Conservation (phyloP, 1,139 yeast species). For the Protomyces arabidopsidicola region DNA sequence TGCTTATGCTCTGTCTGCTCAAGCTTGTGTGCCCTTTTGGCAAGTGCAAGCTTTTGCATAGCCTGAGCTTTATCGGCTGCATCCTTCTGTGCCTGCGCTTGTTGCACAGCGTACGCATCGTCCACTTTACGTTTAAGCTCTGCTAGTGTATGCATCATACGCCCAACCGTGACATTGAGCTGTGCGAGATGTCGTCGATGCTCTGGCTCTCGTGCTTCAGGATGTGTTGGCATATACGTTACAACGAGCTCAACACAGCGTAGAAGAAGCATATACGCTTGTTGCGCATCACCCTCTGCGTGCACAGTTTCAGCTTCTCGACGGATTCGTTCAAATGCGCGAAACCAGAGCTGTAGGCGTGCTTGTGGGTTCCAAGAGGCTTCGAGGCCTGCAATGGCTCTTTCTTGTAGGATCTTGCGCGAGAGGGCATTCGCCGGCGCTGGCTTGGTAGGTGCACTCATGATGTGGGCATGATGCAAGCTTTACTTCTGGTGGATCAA, state of each 20-base stretch:
- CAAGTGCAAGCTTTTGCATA: not conserved
- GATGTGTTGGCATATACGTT: slow-evolving; percentile 20
- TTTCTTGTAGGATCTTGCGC: slow-evolving; percentile 10
- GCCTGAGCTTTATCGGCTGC: not conserved
- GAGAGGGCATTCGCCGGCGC: not conserved
- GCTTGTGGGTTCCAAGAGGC: slow-evolving; percentile 8
- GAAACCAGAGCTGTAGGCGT: slow-evolving; percentile 1
- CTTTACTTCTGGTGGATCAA: not conserved
- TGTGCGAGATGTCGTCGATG: not conserved
- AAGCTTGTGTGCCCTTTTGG: not conserved
- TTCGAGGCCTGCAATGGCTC: slow-evolving; percentile 15
- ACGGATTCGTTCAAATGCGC: slow-evolving; percentile 19
- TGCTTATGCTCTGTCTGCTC: not conserved
- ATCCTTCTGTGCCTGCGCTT: not conserved
- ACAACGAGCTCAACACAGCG: slow-evolving; percentile 16
- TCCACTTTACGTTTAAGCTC: slow-evolving; percentile 4
- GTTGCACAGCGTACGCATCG: not conserved
- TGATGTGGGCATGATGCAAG: not conserved
- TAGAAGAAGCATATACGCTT: slow-evolving; percentile 19
- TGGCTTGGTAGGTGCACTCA: not conserved
- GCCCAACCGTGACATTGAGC: not conserved
- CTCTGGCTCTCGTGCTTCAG: slow-evolving; percentile 13
- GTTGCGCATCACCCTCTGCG: slow-evolving; percentile 18
- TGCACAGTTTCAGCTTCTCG: slow-evolving; percentile 10
- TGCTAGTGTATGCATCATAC: not conserved